Evolutionary conservation across 495 filamentous ascomycete species (phyloP), one percentile per base, ranked within the genome.

Genomic region (Thozetella sp.): DNA sequence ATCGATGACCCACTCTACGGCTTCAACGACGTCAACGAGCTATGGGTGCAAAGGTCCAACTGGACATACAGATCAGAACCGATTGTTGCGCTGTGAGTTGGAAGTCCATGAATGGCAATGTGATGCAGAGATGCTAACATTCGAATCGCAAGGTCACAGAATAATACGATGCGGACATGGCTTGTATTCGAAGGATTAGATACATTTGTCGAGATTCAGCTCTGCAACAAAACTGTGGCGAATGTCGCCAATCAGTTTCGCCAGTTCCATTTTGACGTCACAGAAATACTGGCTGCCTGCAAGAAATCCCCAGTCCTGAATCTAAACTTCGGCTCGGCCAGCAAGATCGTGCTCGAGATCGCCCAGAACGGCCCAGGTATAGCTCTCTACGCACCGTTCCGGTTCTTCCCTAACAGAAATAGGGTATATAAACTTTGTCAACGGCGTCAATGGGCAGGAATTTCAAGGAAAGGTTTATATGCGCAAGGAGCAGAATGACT

Each of bases 231-330:
- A 34, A 64, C 76, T 53, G 77, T 91, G 17, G 88, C 82, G 2
- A 78, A 78, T 2, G 88, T 88, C 0, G 80, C 88, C 64, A 91
- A 90, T 59, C 88, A 91, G 67, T 91, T 90, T 60, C 84, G 87
- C 3, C 87, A 90, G 61, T 91, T 86, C 62, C 76, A 79, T 17
- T 90, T 90, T 59, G 80, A 91, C 46, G 76, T 90, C 4, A 84
- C 87, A 1, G 64, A 76, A 22, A 71, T 80, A 6, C 56, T 90
- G 13, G 62, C 55, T 4, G 62, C 63, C 1, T 90, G 85, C 72
- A 65, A 2, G 64, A 17, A n/a, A n/a, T n/a, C 6, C 52, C 58
- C 11, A 51, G 48, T 22, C 63, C 15, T 63, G 82, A 57, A 80
- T 70, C 52, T 80, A 83, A 55, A 77, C 83, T 55, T 90, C 85